Base-by-base conservation (phyloP, 140 eudicot genomes). In the Stevia rebaudiana region DNA sequence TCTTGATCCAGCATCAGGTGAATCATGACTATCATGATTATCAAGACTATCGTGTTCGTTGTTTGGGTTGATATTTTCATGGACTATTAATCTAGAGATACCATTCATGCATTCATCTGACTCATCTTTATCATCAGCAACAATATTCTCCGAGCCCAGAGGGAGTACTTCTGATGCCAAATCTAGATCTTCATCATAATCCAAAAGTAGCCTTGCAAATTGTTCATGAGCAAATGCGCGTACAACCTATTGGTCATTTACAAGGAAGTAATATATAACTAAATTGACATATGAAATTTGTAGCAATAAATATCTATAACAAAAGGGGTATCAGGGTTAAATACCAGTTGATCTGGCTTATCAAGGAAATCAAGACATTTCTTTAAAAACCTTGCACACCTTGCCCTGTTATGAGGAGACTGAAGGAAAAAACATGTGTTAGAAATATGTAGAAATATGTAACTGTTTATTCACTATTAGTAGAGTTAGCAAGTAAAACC, bases 141-240 rank as follows among this genome's bases (percentile, higher is more conserved):
- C 65, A 43, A 62, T 74, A 63, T 78, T 86, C 76, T 85, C 84
- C 44, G 87, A 83, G 63, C 78, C 81, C 11, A 58, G 52, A 60
- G 89, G 87, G 65, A 81, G 69, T 48, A 63, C 82, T 73, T 84
- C 95, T 61, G 89, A 62, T 67, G 86, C 79, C 17, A 88, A 56
- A 67, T 85, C 95, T 8, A 78, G 50, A 68, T 88, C 96, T 65
- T 88, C 90, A 61, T 83, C 81, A 22, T 77, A 79, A 65, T 73
- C 94, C 54, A 92, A 55, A 66, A 92, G 94, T 69, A 92, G 80
- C 83, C 99, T 88, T 43, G 99, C 99, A 69, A 83, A 85, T 82
- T 92, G 97, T 74, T 92, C 99, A 65, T 92, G 99, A 56, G 99
- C 99, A 75, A 77, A 76, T 51, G 99, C 99, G 53, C 97, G 95